Conservation (phyloP, 129 eudicot genomes). For the Helianthus tuberosus region DNA sequence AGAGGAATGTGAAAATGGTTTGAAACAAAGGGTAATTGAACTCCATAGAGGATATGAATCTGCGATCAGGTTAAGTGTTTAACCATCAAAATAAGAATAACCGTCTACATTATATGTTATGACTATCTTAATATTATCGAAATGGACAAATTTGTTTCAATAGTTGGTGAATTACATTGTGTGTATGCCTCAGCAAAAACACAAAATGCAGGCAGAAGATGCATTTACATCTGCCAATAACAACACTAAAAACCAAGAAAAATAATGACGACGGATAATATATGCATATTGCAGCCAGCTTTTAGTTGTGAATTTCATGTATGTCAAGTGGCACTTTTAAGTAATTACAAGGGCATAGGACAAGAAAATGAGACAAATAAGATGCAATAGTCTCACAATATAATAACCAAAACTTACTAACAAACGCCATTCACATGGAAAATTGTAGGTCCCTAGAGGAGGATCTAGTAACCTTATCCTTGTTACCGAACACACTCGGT, state of each 20-base stretch:
- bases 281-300: not conserved
- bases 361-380: constrained; percentile 16
- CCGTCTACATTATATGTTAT: not conserved
- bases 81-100: not conserved
- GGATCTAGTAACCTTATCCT: no score
- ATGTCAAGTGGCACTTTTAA: not conserved
- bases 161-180: constrained; percentile 10
- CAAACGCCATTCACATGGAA: not conserved
- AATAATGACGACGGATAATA: not conserved
- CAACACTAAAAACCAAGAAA: constrained; percentile 24
- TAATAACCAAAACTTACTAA: not conserved
- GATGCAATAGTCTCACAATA: not conserved
- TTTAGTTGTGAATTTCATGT: not conserved
- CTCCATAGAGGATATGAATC: constrained; percentile 32
- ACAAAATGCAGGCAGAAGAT: constrained; percentile 23
- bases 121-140: not conserved
- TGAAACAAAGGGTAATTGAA: constrained; percentile 13
- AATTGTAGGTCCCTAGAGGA: no score
- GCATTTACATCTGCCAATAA: constrained; percentile 12
- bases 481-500: no score
- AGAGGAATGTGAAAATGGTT: constrained; percentile 25
- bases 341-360: constrained; percentile 25
- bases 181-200: constrained; percentile 2
- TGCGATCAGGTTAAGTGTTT: not conserved
- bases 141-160: not conserved